Evolutionary conservation across 257 asterid species (phyloP), one percentile per base, ranked within the genome.

Genomic region (Schizonepeta tenuifolia): DNA sequence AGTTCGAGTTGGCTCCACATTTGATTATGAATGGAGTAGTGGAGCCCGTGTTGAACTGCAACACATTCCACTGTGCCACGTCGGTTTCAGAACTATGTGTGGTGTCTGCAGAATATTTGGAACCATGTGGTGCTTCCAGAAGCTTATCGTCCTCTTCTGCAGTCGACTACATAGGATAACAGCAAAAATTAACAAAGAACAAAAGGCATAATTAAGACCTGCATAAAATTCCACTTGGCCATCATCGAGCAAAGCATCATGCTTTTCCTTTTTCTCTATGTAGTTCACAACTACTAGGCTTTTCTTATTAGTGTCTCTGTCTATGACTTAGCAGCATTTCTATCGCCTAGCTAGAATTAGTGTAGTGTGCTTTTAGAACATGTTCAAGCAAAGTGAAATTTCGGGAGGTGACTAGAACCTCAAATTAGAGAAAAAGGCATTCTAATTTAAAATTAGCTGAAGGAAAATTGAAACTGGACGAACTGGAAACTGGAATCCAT

Each of bases 21-120:
- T 95, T 95, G 73, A 95, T 86, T 65, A 95, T 90, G 83, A 95
- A 95, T 15, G 99, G 99, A 62, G 83, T 79, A 18, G 96, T 87
- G 63, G 98, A 80, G 43, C 99, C 99, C 0, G 98, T 95, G 86
- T 95, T 95, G 83, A 95, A 95, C 84, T 90, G 99, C 78, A 95
- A 73, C 35, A 95, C 94, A 6, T 95, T 95, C 99, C 99, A 95
- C 76, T 95, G 99, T 0, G 91, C 84, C 76, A 95, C 99, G n/a
- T 90, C 99, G 0, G 86, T 90, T 78, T 92, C 98, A n/a, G 79
- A 78, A 56, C 83, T 78, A 9, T 77, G 70, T 18, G 86, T 73
- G 36, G 69, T 33, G 54, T 84, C 88, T 58, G 80, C 76, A 26
- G 81, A 49, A n/a, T 53, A 64, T 73, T 65, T 86, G 56, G 89